Percentiles rank a stretch among this genome's conserved stretches.
Evolutionary conservation across 2,329 filamentous ascomycete species (phyloP).

Genomic region (Ophiostoma populinum): DNA sequence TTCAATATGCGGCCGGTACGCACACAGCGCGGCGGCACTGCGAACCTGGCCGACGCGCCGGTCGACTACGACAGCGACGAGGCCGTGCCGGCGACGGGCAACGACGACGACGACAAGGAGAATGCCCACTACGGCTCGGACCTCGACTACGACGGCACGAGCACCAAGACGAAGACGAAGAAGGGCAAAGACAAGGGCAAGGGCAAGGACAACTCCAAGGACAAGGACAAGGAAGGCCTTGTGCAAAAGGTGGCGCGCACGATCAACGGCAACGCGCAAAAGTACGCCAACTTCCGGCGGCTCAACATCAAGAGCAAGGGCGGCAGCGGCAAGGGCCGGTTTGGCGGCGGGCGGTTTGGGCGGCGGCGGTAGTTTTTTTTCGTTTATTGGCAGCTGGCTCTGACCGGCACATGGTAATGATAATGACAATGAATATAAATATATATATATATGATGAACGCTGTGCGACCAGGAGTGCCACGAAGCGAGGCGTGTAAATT

Average conservation of each 20-base stretch:
- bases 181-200: constrained; percentile 1
- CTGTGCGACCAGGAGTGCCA: too few relatives aligned
- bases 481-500: too few relatives aligned
- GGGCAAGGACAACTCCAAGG: constrained; percentile 9
- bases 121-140: neutral
- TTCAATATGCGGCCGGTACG: constrained; percentile 44
- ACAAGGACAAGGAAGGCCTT: constrained; percentile 19
- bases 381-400: neutral
- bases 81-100: constrained; percentile 16
- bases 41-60: constrained; percentile 15
- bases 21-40: constrained; percentile 27
- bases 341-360: constrained; percentile 37
- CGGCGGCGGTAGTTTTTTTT: constrained; percentile 21
- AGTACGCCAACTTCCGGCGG: constrained; percentile 50
- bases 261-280: constrained; percentile 43
- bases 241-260: constrained; percentile 38
- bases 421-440: neutral
- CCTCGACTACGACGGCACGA: neutral
- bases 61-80: constrained; percentile 13
- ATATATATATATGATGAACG: too few relatives aligned
- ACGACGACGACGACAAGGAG: constrained; percentile 11
- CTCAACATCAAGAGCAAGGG: constrained; percentile 46
- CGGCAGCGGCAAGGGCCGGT: constrained; percentile 41
- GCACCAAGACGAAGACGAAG: constrained; percentile 8
- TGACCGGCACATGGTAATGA: neutral